Evolutionary conservation across 176 grass and related monocot species (phyloP), one percentile per base, ranked within the genome.

Genomic region (Bonia amplexicaulis): DNA sequence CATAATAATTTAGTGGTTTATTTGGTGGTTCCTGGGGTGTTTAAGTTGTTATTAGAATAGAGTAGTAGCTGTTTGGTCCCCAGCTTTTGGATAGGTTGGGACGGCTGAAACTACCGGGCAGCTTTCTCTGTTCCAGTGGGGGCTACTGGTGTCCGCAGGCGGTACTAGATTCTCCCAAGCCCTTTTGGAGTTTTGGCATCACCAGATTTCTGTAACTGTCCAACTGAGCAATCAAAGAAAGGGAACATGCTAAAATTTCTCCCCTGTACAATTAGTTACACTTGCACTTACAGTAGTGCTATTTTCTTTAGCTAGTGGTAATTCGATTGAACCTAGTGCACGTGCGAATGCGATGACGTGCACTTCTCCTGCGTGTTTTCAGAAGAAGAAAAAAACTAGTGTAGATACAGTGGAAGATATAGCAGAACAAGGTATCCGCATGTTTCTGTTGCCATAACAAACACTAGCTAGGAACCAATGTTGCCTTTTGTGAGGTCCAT

Each of bases 61-160:
- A 14, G 33, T 14, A 35, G 26, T 31, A 55, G 55, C 48, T 82
- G 73, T 29, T 76, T 80, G 85, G 76, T 69, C 82, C 62, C 81
- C 82, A 57, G 35, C 25, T 27, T 60, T 62, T 47, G 80, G 89
- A 87, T 80, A 10, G 75, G 89, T 80, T n/a, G 55, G 75, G 89
- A 87, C 45, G 25, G 80, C 81, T 87, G 81, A 87, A 91, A 71
- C 89, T 15, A 85, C 81, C 89, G 17, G 57, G 37, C 25, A 58
- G 5, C 63, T 80, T 69, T 73, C 84, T 78, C 31, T 66, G 27
- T 41, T 77, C 66, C 54, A 12, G 79, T 83, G 79, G 89, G 89
- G 58, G 53, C 81, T 80, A 22, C 74, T 3, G 54, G 41, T 42
- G 72, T 22, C 80, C 68, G 80, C 65, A 11, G 61, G 65, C 84